These are phyloP conservation scores for Mycosarcoma maydis DNA, from an alignment of 1,284 basidiomycete genomes.

Conservation along the genomic window DNA sequence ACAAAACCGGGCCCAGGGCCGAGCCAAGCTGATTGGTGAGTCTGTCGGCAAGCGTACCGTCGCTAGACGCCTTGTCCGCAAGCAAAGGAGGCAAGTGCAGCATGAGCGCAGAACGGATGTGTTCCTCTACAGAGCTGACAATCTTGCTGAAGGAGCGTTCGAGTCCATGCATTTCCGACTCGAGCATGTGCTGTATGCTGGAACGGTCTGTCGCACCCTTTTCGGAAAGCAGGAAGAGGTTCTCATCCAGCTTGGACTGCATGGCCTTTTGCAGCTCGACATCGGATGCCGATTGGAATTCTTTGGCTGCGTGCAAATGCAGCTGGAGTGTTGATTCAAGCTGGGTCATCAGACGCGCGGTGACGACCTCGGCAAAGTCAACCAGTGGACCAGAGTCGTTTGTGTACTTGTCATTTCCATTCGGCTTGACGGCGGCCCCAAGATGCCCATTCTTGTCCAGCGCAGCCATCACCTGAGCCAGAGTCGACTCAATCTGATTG, in stretches of 20 bases:
- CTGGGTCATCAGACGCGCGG: constrained; percentile 6
- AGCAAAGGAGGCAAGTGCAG: constrained; percentile 41
- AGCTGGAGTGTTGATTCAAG: constrained; percentile 13
- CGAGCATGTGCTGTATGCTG: constrained; percentile 35
- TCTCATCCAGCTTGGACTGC: constrained; percentile 45
- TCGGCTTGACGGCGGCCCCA: background rate
- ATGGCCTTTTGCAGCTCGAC: constrained; percentile 14
- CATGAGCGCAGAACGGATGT: constrained; percentile 34
- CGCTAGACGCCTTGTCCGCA: constrained; percentile 19
- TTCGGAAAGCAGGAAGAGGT: constrained; percentile 28
- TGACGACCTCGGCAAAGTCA: constrained; percentile 17
- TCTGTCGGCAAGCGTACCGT: constrained; percentile 13
- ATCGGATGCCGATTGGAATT: constrained; percentile 2
- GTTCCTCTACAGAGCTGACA: constrained; percentile 10
- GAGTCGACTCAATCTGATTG: constrained; percentile 33
- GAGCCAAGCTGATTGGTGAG: constrained; percentile 27
- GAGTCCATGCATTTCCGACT: constrained; percentile 14
- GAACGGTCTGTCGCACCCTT: constrained; percentile 37
- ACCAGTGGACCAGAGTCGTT: background rate
- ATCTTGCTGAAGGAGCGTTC: constrained; percentile 27
- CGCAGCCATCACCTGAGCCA: constrained; percentile 32
- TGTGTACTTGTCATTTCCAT: background rate
- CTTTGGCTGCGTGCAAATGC: constrained; percentile 6
- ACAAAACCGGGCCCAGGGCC: constrained; percentile 22
- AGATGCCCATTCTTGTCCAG: constrained; percentile 4